Conservation (phyloP, 129 eudicot species). For the Heracleum sosnowskyi region DNA sequence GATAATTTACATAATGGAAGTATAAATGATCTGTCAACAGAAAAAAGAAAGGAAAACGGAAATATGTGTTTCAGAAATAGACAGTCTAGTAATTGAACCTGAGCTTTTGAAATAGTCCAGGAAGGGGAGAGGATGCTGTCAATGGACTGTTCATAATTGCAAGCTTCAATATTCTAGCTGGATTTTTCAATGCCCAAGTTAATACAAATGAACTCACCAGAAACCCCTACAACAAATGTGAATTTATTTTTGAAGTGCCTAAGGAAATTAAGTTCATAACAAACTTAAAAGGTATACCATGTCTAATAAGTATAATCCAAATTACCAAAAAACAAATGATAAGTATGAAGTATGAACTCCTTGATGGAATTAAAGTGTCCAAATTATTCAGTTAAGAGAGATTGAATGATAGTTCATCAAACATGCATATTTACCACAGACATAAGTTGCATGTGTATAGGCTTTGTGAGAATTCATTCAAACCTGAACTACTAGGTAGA, state of each 20-base stretch:
- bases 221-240: constrained; percentile 61
- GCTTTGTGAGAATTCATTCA: constrained; percentile 21
- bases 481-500: constrained; percentile 85
- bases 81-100: constrained; percentile 34
- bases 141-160: constrained; percentile 83
- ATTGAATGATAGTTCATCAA: background rate
- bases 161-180: constrained; percentile 71
- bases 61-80: background rate
- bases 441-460: constrained; percentile 7
- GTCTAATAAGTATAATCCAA: no score
- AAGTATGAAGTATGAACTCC: no score
- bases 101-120: constrained; percentile 94
- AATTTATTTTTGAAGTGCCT: no score
- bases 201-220: constrained; percentile 92
- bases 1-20: no score
- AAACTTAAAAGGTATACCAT: no score
- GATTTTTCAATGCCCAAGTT: constrained; percentile 94
- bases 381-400: background rate
- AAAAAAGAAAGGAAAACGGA: background rate
- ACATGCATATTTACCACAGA: constrained; percentile 14
- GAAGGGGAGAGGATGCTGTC: constrained; percentile 85
- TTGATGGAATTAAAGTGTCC: no score
- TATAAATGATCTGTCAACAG: no score
- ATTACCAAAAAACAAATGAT: no score
- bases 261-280: no score